Evolutionary conservation across 2,329 filamentous ascomycete species (phyloP), one percentile per base, ranked within the genome.

Genomic region (Sordariomycetes sp.): DNA sequence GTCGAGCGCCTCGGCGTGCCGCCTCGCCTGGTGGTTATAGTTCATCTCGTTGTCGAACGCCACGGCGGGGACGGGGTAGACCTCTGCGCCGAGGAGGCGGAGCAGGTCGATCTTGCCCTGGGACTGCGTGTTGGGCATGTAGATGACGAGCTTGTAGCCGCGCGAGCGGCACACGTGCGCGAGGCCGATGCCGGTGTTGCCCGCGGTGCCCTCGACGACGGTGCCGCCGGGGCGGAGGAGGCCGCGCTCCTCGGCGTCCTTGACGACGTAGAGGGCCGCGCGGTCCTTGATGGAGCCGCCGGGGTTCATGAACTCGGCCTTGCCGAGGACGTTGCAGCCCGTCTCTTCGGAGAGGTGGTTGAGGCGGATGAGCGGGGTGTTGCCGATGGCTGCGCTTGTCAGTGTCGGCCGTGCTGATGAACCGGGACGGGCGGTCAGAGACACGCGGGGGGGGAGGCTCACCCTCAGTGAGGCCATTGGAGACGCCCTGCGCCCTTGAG

Each of bases 101-200:
- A 99, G 77, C 56, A 99, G 80, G 70, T 97, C 94, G 68, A 99
- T 89, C 78, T 99, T 99, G 69, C 91, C 94, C 74, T 96, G 92
- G 22, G 91, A 95, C 75, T 97, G 94, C 54, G 92, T 97, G 77
- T 99, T 88, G 65, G 94, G 94, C 94, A 99, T 97, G 82, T 97
- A 99, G 69, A 99, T 99, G 68, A 97, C 91, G 55, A 96, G 84
- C 69, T 87, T 87, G 79, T 99, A 97, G 48, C 92, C 94, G 65
- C 86, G 87, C 42, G 86, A 89, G 60, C 92, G 84, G 75, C 94
- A 97, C 58, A 99, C 94, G 74, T 97, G 94, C 22, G 94, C 94
- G 51, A 99, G 86, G 1, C 94, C 94, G 70, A 99, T 99, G 62
- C 94, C 94, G 34, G 94, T 99, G 77, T 97, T 99, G 56, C 94